Conservation (phyloP, 2,329 filamentous ascomycete genomes). For the Aspergillus ustus region DNA sequence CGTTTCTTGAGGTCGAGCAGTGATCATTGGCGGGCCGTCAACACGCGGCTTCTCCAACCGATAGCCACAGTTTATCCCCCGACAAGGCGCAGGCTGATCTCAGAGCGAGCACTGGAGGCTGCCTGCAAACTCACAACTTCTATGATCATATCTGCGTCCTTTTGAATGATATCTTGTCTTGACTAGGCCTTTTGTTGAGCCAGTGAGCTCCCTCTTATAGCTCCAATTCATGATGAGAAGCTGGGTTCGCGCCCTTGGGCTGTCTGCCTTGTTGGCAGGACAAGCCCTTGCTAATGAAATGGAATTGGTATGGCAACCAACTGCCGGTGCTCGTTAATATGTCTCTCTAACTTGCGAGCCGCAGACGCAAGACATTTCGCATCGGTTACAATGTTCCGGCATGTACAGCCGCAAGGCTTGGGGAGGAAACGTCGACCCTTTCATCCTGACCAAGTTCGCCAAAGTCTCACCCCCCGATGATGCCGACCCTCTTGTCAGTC, state of each 20-base stretch:
- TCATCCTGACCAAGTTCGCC: slow-evolving; percentile 82
- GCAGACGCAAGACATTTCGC: slow-evolving; percentile 75
- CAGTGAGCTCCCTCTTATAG: slow-evolving; percentile 30
- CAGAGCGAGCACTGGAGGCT: slow-evolving; percentile 9
- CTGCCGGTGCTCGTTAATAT: neutral
- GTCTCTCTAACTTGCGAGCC: neutral
- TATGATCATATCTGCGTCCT: neutral
- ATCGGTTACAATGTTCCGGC: slow-evolving; percentile 82
- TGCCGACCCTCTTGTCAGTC: slow-evolving; percentile 75
- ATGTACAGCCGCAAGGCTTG: slow-evolving; percentile 93
- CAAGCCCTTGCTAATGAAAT: slow-evolving; percentile 51
- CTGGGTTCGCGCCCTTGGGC: slow-evolving; percentile 42
- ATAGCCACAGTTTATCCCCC: slow-evolving; percentile 26
- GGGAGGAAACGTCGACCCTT: slow-evolving; percentile 86
- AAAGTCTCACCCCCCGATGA: slow-evolving; percentile 62
- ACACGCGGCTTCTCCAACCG: slow-evolving; percentile 29
- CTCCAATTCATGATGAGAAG: slow-evolving; percentile 45
- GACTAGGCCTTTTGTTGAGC: slow-evolving; percentile 20
- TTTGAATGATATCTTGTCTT: slow-evolving; percentile 28
- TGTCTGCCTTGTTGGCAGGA: slow-evolving; percentile 44
- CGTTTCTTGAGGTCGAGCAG: slow-evolving; percentile 33
- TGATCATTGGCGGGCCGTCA: slow-evolving; percentile 23
- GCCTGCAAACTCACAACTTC: slow-evolving; percentile 2
- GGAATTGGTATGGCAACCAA: slow-evolving; percentile 43
- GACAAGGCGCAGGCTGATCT: slow-evolving; percentile 9